These are phyloP conservation scores for Porcisia deanei DNA, from an alignment of 208 protist species.

Conservation along the genomic window DNA sequence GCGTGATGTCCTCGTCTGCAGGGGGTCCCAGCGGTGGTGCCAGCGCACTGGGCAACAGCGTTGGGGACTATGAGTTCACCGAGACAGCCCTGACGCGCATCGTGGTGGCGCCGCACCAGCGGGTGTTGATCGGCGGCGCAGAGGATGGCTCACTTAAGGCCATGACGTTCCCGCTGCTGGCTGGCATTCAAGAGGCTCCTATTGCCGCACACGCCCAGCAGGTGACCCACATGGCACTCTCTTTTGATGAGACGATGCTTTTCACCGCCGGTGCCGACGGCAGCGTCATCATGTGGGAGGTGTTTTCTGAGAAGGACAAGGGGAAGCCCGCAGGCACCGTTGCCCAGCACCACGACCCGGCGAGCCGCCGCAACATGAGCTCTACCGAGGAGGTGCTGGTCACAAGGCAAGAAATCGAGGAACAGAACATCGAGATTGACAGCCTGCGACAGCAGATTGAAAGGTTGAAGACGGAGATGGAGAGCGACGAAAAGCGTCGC, in stretches of 20 bases:
- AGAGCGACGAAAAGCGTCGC: conserved; percentile 94
- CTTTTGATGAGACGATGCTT: conserved; percentile 91
- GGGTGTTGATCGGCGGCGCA: conserved; percentile 91
- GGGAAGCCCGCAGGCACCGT: conserved; percentile 27
- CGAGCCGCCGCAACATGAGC: conserved; percentile 15
- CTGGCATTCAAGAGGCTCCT: conserved; percentile 69
- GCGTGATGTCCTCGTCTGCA: background rate
- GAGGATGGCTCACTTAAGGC: conserved; percentile 90
- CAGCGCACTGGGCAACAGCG: conserved; percentile 22
- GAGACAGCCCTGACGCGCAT: conserved; percentile 75
- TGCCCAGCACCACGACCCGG: conserved; percentile 27
- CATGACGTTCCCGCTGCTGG: conserved; percentile 89
- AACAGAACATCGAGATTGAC: conserved; percentile 80
- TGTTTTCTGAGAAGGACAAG: conserved; percentile 71
- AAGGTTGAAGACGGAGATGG: conserved; percentile 92
- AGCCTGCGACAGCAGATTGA: conserved; percentile 89
- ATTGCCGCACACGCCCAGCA: conserved; percentile 68
- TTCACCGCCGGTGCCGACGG: conserved; percentile 92
- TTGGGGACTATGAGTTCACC: conserved; percentile 78
- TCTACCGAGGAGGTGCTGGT: conserved; percentile 93
- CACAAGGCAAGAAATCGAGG: conserved; percentile 93
- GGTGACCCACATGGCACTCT: conserved; percentile 85
- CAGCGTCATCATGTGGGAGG: conserved; percentile 87
- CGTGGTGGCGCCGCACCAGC: conserved; percentile 78
- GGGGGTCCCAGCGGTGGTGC: background rate